A percentile compares a stretch with the other conserved stretches of the same genome.
Conservation (phyloP, 371 early-diverging fungal genomes). For the Dinochytrium kinnereticum region DNA sequence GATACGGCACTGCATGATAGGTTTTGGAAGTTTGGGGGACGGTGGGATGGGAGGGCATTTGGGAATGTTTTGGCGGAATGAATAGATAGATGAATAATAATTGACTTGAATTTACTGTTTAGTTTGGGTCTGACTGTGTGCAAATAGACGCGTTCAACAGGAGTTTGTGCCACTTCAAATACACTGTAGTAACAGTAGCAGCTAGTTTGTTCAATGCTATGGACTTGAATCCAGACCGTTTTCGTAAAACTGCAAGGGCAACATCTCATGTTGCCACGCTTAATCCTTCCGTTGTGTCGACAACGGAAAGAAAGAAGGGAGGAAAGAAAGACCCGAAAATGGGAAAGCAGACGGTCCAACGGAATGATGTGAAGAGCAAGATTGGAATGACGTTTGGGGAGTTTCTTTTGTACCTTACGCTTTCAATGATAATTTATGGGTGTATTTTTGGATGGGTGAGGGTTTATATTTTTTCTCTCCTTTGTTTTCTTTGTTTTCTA, state of each 20-base stretch:
- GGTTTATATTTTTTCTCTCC: neutral
- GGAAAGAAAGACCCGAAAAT: neutral
- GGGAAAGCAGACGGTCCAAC: too few relatives aligned
- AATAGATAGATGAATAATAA: too few relatives aligned
- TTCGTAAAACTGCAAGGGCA: neutral
- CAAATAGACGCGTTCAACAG: too few relatives aligned
- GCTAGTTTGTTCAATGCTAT: too few relatives aligned
- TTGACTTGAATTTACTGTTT: too few relatives aligned
- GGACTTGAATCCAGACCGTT: neutral
- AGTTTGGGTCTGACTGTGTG: too few relatives aligned
- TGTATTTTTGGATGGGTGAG: conserved; percentile 8
- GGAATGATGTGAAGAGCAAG: neutral
- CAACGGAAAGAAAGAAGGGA: neutral
- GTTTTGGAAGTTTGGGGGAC: conserved; percentile 46
- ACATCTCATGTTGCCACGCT: neutral
- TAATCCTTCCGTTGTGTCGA: neutral
- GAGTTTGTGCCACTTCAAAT: too few relatives aligned
- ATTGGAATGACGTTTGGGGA: neutral
- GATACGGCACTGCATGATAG: conserved; percentile 37
- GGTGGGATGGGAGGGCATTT: conserved; percentile 41
- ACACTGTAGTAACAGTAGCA: too few relatives aligned
- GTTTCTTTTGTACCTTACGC: neutral
- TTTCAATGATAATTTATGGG: conserved; percentile 2
- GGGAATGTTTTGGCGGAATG: conserved; percentile 16
- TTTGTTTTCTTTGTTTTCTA: too few relatives aligned